These are phyloP conservation scores for Tricholoma terreum DNA, from an alignment of 768 basidiomycete genomes.

Conservation along the genomic window DNA sequence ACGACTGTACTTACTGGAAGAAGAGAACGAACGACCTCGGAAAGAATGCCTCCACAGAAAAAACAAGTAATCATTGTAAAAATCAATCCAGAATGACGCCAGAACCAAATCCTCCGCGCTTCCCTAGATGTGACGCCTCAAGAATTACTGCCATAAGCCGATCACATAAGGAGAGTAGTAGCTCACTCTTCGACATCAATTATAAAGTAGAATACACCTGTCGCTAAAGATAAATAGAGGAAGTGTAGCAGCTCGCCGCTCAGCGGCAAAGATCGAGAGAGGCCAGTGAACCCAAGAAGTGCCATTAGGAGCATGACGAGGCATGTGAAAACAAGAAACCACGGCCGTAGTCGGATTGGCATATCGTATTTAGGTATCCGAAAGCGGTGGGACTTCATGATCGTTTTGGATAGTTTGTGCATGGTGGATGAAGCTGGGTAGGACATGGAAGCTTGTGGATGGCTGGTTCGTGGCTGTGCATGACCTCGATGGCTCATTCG, in stretches of 20 bases:
- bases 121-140: conserved; percentile 45
- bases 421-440: conserved; percentile 14
- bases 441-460: conserved; percentile 9
- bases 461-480: conserved; percentile 16
- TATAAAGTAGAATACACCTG: conserved; percentile 82
- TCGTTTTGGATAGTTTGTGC: conserved; percentile 46
- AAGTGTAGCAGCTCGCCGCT: conserved; percentile 84
- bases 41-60: conserved; percentile 76
- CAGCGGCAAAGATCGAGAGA: conserved; percentile 59
- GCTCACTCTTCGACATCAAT: conserved; percentile 85
- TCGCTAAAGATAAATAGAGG: conserved; percentile 71
- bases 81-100: conserved; percentile 70
- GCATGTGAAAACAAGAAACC: conserved; percentile 75
- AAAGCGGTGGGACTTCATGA: conserved; percentile 72
- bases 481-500: conserved; percentile 41
- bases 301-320: conserved; percentile 68
- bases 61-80: conserved; percentile 70
- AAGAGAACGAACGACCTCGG: conserved; percentile 77
- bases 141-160: not conserved
- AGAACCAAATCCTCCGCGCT: conserved; percentile 81
- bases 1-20: conserved; percentile 52
- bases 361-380: conserved; percentile 64
- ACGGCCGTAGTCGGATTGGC: conserved; percentile 77
- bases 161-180: not conserved
- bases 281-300: conserved; percentile 75